These are phyloP conservation scores for Eimeria sp. DNA, from an alignment of 169 alveolate species.

Conservation along the genomic window DNA sequence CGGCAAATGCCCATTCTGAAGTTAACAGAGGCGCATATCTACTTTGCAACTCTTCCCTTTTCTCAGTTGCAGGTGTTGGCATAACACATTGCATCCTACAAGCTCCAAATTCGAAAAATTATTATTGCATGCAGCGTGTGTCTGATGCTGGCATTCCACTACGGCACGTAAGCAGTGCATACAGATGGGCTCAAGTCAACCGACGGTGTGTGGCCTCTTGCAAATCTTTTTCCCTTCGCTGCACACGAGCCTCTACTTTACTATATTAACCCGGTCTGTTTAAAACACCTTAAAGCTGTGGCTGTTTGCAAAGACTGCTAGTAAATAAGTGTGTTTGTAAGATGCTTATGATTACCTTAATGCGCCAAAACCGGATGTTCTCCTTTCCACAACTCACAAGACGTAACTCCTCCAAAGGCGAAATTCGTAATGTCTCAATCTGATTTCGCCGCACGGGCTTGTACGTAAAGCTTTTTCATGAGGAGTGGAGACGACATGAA, in stretches of 20 bases:
- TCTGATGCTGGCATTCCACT: background rate
- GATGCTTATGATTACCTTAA: slow-evolving; percentile 84
- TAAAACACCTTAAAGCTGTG: background rate
- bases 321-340: background rate
- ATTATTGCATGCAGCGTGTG: background rate
- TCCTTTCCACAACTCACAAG: slow-evolving; percentile 96
- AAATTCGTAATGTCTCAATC: slow-evolving; percentile 90
- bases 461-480: background rate
- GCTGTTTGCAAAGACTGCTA: background rate
- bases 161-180: background rate
- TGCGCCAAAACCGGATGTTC: slow-evolving; percentile 96
- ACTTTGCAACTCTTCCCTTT: background rate
- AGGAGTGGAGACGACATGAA: background rate
- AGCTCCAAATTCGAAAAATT: background rate
- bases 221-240: background rate
- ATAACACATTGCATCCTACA: background rate
- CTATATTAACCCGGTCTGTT: background rate
- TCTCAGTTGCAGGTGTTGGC: background rate
- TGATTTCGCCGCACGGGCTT: slow-evolving; percentile 3
- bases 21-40: background rate
- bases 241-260: background rate
- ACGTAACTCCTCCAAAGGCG: slow-evolving; percentile 92
- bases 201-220: background rate
- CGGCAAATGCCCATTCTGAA: slow-evolving; percentile 89
- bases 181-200: background rate